Evolutionary conservation across 257 asterid species (phyloP), one percentile per base, ranked within the genome.

Genomic region (Jacaranda copaia): DNA sequence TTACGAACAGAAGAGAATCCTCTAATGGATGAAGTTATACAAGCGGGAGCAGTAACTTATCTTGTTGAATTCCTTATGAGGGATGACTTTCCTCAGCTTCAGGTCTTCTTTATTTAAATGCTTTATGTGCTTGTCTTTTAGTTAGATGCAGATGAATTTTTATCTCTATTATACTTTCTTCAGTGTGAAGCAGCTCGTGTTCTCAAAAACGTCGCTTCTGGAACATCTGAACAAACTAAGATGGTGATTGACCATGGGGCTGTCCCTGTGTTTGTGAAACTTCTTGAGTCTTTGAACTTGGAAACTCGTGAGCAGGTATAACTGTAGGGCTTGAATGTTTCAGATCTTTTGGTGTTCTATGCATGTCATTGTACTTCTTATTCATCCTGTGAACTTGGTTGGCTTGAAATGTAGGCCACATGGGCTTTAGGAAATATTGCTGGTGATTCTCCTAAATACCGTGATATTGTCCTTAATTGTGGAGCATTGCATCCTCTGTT

Each of bases 131-230:
- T 20, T 7, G 11, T 8, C 25, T 49, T 35, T 58, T 61, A 3
- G 12, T 8, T 20, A 63, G 19, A 1, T 38, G 18, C 53, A 38
- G 12, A 32, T 2, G 6, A n/a, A 20, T 12, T 49, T 42, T 36
- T 58, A 36, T 45, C 15, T 51, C 8, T 14, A 35, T n/a, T 61
- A 12, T 42, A 4, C 46, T 20, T 48, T 25, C 5, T 74, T 38
- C 49, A 83, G 81, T 38, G 45, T 71, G 76, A 75, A 56, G 81
- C 84, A 16, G 70, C 81, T n/a, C 66, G 84, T 51, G 77, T 78
- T 63, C 74, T 83, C 16, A 79, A 70, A 18, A 75, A 79, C 32
- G 79, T 83, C 55, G 75, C 79, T 16, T 49, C 82, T 11, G 79
- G 79, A 48, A 72, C 81, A 20, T 75, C 84, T 19, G 78, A 74